phyloP scores from a whole-genome alignment of 208 protist genomes.

The Trichomonas vaginalis region DNA sequence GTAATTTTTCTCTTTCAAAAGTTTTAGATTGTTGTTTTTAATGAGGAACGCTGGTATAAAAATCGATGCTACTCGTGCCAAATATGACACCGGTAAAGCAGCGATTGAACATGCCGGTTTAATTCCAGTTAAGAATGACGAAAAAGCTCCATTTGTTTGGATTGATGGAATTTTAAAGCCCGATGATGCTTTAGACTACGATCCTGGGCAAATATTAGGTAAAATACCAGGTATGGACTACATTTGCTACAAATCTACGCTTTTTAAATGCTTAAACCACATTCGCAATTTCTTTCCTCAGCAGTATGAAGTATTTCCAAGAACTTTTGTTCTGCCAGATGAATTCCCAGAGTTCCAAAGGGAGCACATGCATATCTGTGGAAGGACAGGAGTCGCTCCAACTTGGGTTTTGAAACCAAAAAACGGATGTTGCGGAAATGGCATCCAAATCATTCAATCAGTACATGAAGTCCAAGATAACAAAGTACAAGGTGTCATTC shows the following conservation, averaged over 20 bases:
- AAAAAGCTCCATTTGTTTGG: background rate
- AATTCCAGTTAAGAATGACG: background rate
- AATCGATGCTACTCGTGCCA: background rate
- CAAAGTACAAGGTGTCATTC: background rate
- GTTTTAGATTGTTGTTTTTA: no score
- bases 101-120: background rate
- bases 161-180: background rate
- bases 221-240: conserved; percentile 4
- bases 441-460: background rate
- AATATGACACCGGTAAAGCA: background rate
- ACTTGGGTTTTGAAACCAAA: background rate
- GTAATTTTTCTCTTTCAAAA: no score
- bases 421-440: background rate
- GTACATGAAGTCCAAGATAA: background rate
- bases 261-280: background rate
- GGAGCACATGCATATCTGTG: background rate
- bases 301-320: background rate
- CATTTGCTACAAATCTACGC: background rate
- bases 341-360: background rate
- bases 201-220: background rate
- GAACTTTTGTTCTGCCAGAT: background rate
- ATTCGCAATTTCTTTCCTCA: background rate
- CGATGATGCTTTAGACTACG: background rate
- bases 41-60: background rate
- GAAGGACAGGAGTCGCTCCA: background rate